A percentile compares a stretch with the other conserved stretches of the same genome.
Evolutionary conservation across 2,329 filamentous ascomycete species (phyloP).

Genomic region (Acephala macrosclerotiorum): DNA sequence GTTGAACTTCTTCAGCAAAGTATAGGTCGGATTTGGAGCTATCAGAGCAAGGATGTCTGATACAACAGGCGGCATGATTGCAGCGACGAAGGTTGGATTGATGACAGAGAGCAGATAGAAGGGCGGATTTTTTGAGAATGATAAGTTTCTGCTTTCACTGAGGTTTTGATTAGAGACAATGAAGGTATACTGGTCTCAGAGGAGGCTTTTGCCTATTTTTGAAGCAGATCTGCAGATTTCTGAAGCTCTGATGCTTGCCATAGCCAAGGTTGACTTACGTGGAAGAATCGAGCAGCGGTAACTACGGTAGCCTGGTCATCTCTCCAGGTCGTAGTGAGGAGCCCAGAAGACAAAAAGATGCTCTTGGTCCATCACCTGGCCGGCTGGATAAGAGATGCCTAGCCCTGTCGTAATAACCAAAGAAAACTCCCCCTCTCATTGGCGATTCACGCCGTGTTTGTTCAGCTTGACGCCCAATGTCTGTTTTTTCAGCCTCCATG

Average conservation of each 20-base stretch:
- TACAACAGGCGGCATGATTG: not conserved
- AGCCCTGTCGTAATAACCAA: not conserved
- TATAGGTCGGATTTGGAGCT: conserved; percentile 9
- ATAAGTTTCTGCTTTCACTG: not conserved
- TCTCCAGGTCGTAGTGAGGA: not conserved
- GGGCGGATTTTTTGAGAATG: not conserved
- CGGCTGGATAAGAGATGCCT: not conserved
- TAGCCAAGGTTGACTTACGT: not conserved
- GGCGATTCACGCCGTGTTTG: not conserved
- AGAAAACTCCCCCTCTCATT: not conserved
- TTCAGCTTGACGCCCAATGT: not conserved
- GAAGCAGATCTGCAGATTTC: not conserved
- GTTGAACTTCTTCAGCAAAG: conserved; percentile 12
- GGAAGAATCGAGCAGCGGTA: not conserved
- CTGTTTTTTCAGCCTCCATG: not conserved
- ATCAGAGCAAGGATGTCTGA: conserved; percentile 8
- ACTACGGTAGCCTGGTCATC: not conserved
- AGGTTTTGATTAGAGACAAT: not conserved
- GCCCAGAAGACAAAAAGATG: not conserved
- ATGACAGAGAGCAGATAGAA: not conserved
- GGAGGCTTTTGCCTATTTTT: not conserved
- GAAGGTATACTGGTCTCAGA: not conserved
- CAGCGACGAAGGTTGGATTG: not conserved
- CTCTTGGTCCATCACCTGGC: not conserved
- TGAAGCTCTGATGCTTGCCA: not conserved